phyloP scores from a whole-genome alignment of 768 basidiomycete genomes.

The Rhodotorula graminis region DNA sequence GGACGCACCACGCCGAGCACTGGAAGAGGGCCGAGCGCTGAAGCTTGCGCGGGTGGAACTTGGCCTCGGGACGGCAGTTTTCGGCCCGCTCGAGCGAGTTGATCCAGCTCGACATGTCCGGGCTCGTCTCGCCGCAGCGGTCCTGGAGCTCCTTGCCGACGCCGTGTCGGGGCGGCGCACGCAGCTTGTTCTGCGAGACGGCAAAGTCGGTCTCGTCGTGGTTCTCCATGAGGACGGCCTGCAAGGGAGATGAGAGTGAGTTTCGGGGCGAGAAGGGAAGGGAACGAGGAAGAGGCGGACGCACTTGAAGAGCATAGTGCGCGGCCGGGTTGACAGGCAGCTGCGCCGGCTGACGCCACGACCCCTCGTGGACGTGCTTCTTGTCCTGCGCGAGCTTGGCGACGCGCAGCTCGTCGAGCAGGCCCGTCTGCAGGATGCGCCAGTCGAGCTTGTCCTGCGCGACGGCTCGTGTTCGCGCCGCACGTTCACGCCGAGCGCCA shows the following conservation, averaged over 20 bases:
- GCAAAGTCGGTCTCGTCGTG: not conserved
- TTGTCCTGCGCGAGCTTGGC: not conserved
- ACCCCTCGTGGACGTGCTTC: not conserved
- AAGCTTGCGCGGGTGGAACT: not conserved
- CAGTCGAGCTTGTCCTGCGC: not conserved
- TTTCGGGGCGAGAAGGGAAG: not conserved
- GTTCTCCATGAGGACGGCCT: conserved; percentile 2
- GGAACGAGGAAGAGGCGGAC: not conserved
- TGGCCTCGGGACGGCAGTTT: not conserved
- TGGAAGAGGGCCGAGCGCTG: not conserved
- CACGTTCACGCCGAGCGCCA: too few species aligned
- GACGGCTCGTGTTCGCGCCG: not conserved
- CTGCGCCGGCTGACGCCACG: not conserved
- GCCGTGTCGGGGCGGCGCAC: not conserved
- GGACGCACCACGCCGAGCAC: not conserved
- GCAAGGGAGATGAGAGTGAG: not conserved
- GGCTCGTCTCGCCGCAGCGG: conserved; percentile 2
- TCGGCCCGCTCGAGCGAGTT: not conserved
- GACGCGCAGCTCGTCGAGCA: not conserved
- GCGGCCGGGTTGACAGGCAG: not conserved
- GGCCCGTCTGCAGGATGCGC: too few species aligned
- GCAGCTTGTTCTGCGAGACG: not conserved
- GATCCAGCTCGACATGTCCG: not conserved
- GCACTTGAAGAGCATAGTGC: not conserved
- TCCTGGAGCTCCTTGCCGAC: not conserved